A percentile compares a stretch with the other conserved stretches of the same genome.
Conservation (phyloP, 805 yeast species). For the Yarrowia hollandica region DNA sequence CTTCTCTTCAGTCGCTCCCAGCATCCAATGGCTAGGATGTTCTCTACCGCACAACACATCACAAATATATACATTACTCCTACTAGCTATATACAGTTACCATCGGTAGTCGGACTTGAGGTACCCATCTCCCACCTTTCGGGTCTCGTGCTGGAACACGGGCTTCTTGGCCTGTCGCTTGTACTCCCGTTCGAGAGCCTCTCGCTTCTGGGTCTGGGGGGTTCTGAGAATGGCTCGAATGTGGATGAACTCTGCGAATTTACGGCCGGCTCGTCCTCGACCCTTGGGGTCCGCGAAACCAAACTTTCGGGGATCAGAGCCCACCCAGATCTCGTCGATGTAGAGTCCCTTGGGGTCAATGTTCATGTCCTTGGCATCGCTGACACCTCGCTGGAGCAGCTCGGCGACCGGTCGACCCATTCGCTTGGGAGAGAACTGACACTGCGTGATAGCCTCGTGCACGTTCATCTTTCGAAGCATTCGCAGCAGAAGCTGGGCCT, state of each 20-base stretch:
- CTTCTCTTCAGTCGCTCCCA: no score
- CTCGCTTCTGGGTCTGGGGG: constrained; percentile 60
- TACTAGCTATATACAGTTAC: constrained; percentile 27
- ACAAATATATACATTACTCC: no score
- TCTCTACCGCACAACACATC: no score
- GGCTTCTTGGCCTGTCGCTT: constrained; percentile 12
- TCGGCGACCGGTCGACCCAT: constrained; percentile 77
- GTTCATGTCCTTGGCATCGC: constrained; percentile 63
- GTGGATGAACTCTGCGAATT: constrained; percentile 75
- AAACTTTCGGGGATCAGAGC: constrained; percentile 76
- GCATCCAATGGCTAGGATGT: no score
- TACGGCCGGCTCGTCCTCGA: constrained; percentile 84
- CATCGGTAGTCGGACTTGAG: constrained; percentile 29
- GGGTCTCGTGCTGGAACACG: constrained; percentile 22
- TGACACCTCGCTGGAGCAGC: constrained; percentile 67
- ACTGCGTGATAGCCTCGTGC: constrained; percentile 82
- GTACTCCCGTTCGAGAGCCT: constrained; percentile 53
- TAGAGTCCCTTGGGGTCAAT: constrained; percentile 62
- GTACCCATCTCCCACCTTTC: constrained; percentile 27
- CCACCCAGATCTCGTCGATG: constrained; percentile 84
- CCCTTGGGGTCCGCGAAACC: constrained; percentile 80
- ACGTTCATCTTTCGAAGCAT: constrained; percentile 70
- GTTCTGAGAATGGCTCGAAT: constrained; percentile 75
- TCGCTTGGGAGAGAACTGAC: constrained; percentile 81
- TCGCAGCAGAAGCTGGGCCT: constrained; percentile 76